phyloP scores from a whole-genome alignment of 768 basidiomycete genomes.

The Tephrocybe sp. region DNA sequence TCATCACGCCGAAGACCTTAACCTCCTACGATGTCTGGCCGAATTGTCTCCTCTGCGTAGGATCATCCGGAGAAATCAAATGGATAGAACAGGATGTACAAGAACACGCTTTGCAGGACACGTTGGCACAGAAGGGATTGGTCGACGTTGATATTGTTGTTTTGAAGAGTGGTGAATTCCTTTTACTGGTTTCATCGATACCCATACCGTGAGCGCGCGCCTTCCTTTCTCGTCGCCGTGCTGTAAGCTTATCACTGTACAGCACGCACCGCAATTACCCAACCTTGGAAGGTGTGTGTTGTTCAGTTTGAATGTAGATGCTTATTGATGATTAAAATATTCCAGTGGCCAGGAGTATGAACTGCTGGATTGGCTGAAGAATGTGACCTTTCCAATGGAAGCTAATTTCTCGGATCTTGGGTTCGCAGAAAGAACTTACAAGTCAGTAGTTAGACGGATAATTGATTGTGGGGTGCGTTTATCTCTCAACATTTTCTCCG shows the following conservation, averaged over 20 bases:
- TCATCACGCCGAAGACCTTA: constrained; percentile 51
- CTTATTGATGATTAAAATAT: constrained; percentile 1
- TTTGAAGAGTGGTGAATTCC: constrained; percentile 57
- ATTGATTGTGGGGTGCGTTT: constrained; percentile 72
- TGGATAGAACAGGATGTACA: constrained; percentile 69
- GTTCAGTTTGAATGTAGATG: not conserved
- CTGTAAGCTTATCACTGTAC: not conserved
- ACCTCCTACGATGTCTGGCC: constrained; percentile 45
- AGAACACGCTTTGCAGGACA: constrained; percentile 43
- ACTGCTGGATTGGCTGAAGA: constrained; percentile 83
- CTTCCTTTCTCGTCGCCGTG: not conserved
- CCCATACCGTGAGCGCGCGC: constrained; percentile 68
- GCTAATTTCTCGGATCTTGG: constrained; percentile 63
- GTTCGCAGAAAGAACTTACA: constrained; percentile 71
- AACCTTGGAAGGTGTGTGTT: constrained; percentile 63
- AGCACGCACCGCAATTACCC: constrained; percentile 83
- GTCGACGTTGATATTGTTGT: constrained; percentile 38
- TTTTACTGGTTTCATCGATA: constrained; percentile 89
- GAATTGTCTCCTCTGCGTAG: constrained; percentile 54
- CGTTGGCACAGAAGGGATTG: constrained; percentile 50
- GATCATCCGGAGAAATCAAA: constrained; percentile 47
- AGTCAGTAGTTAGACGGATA: constrained; percentile 65
- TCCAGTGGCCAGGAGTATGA: constrained; percentile 79
- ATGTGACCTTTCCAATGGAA: constrained; percentile 88
- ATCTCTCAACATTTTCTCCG: constrained; percentile 2